Evolutionary conservation across 2,329 filamentous ascomycete genomes (phyloP).

Genomic region (Orbilia brochopaga): DNA sequence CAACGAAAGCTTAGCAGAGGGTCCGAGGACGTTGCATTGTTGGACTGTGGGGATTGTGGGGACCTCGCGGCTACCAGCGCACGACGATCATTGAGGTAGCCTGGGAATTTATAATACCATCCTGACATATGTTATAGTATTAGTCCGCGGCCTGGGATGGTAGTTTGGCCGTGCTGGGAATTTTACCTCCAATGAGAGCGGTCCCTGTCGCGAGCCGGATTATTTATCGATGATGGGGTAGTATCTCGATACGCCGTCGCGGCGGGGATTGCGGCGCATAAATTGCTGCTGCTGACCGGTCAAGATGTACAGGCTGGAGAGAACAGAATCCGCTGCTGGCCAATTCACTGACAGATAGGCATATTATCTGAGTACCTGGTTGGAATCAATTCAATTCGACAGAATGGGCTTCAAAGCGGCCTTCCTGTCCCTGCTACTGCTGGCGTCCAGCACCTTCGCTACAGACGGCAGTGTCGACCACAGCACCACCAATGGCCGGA

Average conservation of each 20-base stretch:
- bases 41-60: neutral
- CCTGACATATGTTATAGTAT: no score
- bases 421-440: slow-evolving; percentile 5
- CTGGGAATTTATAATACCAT: slow-evolving; percentile 4
- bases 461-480: slow-evolving; percentile 12
- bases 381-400: no score
- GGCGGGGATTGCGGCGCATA: neutral
- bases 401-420: slow-evolving; percentile 12
- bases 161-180: slow-evolving; percentile 22
- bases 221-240: no score
- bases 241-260: neutral
- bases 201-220: no score
- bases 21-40: no score
- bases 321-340: no score
- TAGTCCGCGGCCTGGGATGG: slow-evolving; percentile 2
- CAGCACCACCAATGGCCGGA: slow-evolving; percentile 24
- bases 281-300: no score
- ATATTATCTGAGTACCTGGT: no score
- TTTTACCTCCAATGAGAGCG: slow-evolving; percentile 32
- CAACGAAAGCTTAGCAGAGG: no score
- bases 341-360: no score
- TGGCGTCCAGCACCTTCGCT: slow-evolving; percentile 4
- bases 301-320: no score
- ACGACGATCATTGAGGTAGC: slow-evolving; percentile 2
- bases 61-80: neutral